phyloP scores from a whole-genome alignment of 2,329 filamentous ascomycete species.

The Coniochaeta ligniaria region DNA sequence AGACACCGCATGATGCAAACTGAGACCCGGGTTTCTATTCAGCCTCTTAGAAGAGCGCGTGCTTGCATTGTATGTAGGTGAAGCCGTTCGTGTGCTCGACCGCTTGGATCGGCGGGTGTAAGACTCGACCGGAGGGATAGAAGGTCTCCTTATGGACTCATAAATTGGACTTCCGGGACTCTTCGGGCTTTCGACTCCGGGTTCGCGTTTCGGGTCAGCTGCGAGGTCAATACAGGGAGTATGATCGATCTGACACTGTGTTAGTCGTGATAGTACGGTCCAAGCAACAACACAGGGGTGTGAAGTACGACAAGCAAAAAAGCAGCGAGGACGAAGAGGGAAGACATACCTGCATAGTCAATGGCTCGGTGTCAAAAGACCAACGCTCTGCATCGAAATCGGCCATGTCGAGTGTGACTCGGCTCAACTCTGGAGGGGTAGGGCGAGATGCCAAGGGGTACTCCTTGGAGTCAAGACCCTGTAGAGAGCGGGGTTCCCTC shows the following conservation, averaged over 20 bases:
- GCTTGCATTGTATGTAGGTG: conserved; percentile 21
- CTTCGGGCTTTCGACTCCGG: conserved; percentile 23
- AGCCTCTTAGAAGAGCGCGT: conserved; percentile 22
- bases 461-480: conserved; percentile 74
- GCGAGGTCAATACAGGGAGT: background rate
- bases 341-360: conserved; percentile 9
- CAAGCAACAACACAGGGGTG: background rate
- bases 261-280: background rate
- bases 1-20: conserved; percentile 21
- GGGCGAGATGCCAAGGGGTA: conserved; percentile 82
- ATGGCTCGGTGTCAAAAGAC: conserved; percentile 13
- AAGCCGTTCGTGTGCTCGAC: conserved; percentile 22
- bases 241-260: conserved; percentile 6
- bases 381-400: conserved; percentile 45
- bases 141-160: conserved; percentile 11
- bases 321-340: background rate
- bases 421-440: conserved; percentile 71
- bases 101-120: conserved; percentile 23
- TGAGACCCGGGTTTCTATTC: conserved; percentile 19
- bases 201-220: conserved; percentile 17
- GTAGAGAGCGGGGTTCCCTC: conserved; percentile 61
- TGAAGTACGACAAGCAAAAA: background rate
- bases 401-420: conserved; percentile 65
- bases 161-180: conserved; percentile 13
- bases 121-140: conserved; percentile 17